phyloP scores from a whole-genome alignment of 768 basidiomycete species.

The Collybiopsis confluens region DNA sequence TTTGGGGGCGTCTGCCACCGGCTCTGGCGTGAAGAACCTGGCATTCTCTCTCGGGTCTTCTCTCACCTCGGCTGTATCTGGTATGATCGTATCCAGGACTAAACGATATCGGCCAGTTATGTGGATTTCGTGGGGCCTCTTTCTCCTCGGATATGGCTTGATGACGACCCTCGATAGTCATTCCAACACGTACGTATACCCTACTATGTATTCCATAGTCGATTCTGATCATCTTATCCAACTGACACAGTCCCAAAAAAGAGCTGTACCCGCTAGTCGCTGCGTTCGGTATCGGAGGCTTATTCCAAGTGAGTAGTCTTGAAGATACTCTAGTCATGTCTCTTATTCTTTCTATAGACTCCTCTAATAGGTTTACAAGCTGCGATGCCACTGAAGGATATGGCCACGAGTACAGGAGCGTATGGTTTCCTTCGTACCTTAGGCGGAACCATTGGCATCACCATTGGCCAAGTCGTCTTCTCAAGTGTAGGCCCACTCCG shows the following conservation, averaged over 20 bases:
- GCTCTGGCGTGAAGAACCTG: constrained; percentile 49
- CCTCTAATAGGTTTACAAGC: constrained; percentile 77
- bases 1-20: constrained; percentile 70
- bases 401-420: constrained; percentile 76
- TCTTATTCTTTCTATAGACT: constrained; percentile 36
- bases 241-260: constrained; percentile 48
- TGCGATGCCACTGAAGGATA: constrained; percentile 83
- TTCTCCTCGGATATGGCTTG: constrained; percentile 65
- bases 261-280: constrained; percentile 58
- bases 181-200: constrained; percentile 47
- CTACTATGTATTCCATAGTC: constrained; percentile 17
- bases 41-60: constrained; percentile 65
- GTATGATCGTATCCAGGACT: constrained; percentile 51
- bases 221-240: neutral
- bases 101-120: constrained; percentile 59
- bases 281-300: constrained; percentile 6
- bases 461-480: constrained; percentile 70
- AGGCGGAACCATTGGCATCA: constrained; percentile 75
- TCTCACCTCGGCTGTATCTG: constrained; percentile 49
- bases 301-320: constrained; percentile 54
- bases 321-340: neutral
- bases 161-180: constrained; percentile 63
- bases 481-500: constrained; percentile 29
- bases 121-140: constrained; percentile 54
- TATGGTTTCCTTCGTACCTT: constrained; percentile 71